These are phyloP conservation scores for Myxozyma monticola DNA, from an alignment of 805 yeast species.

Conservation along the genomic window DNA sequence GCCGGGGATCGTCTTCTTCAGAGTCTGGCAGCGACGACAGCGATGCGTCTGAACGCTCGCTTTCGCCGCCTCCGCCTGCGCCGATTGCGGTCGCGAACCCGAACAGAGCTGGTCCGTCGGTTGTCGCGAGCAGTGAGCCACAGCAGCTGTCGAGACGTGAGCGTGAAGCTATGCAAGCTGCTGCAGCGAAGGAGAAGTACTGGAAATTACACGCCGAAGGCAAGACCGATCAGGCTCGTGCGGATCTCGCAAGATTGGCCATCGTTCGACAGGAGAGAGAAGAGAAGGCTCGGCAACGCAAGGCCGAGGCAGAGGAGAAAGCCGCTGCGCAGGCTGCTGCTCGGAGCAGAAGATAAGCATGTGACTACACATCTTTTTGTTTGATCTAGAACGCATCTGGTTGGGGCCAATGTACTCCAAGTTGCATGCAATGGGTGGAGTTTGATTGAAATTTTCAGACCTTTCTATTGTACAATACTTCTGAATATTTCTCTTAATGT, in stretches of 20 bases:
- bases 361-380: no score
- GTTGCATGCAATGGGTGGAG: no score
- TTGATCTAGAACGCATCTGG: no score
- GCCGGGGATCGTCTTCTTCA: conserved; percentile 1
- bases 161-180: conserved; percentile 30
- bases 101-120: conserved; percentile 7
- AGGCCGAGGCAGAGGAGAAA: conserved; percentile 28
- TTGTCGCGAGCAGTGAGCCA: conserved; percentile 4
- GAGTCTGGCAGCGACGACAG: conserved; percentile 11
- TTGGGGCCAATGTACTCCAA: no score
- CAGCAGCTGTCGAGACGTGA: conserved; percentile 26
- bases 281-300: conserved; percentile 26
- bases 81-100: conserved; percentile 26
- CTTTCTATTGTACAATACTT: no score
- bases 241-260: conserved; percentile 53
- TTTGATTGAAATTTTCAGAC: no score
- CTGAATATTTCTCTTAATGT: no score
- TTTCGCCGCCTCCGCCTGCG: conserved; percentile 28
- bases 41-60: not conserved
- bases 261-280: conserved; percentile 41
- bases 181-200: conserved; percentile 28
- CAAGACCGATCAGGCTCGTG: conserved; percentile 58
- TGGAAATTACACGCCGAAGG: conserved; percentile 31
- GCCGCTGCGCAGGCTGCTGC: conserved; percentile 20
- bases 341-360: no score